Percentiles rank a stretch among this genome's conserved stretches.
These are phyloP conservation scores for Kluyveromyces dobzhanskii DNA, from an alignment of 805 yeast species.

Conservation along the genomic window DNA sequence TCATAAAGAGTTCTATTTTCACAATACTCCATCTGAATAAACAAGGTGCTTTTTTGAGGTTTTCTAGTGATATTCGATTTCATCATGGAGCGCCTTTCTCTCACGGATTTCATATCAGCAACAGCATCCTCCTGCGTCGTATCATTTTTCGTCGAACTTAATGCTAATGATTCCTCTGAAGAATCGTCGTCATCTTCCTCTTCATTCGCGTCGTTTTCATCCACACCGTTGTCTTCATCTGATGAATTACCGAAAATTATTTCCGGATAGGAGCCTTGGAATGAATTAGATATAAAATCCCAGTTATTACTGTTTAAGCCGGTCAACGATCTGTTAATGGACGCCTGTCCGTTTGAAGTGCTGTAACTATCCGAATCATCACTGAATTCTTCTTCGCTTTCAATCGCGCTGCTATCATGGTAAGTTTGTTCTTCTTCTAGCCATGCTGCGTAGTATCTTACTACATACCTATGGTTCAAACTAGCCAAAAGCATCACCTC, in stretches of 20 bases:
- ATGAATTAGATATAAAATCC: slow-evolving; percentile 63
- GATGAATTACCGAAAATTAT: slow-evolving; percentile 43
- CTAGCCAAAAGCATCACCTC: slow-evolving; percentile 91
- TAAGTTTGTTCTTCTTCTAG: slow-evolving; percentile 56
- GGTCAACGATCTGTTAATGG: slow-evolving; percentile 17
- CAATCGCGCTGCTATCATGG: slow-evolving; percentile 31
- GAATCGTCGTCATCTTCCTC: slow-evolving; percentile 17
- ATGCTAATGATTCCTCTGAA: slow-evolving; percentile 8
- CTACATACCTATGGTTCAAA: slow-evolving; percentile 90
- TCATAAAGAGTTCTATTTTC: slow-evolving; percentile 87
- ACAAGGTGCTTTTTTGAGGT: slow-evolving; percentile 56
- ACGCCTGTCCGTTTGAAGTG: slow-evolving; percentile 7
- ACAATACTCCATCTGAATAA: slow-evolving; percentile 98
- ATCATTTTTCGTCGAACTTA: neutral
- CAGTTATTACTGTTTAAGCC: slow-evolving; percentile 31
- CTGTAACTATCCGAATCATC: slow-evolving; percentile 8
- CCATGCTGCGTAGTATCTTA: slow-evolving; percentile 96
- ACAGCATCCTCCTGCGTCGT: neutral
- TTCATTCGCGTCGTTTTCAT: slow-evolving; percentile 5
- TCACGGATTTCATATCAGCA: slow-evolving; percentile 1
- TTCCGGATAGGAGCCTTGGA: slow-evolving; percentile 40
- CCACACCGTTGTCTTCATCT: slow-evolving; percentile 16
- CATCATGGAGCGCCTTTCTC: neutral
- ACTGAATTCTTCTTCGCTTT: slow-evolving; percentile 26
- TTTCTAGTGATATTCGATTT: slow-evolving; percentile 7